Evolutionary conservation across 2,329 filamentous ascomycete species (phyloP), one percentile per base, ranked within the genome.

Genomic region (Colletotrichum sansevieriae): DNA sequence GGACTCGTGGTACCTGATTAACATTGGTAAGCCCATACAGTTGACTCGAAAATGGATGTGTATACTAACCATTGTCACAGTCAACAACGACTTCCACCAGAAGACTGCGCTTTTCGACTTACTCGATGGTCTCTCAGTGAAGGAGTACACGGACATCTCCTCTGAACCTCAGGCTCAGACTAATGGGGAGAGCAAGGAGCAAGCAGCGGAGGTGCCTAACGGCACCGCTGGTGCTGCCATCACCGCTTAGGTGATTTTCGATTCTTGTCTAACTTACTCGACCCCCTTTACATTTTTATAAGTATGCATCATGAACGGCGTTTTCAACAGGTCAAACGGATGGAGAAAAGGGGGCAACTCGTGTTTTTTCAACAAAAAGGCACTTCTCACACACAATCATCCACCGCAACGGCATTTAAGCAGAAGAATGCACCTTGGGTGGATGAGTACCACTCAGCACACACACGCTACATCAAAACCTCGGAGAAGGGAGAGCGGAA

Each of bases 21-120:
- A 99, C 77, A 97, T 99, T 74, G 93, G 93, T 95, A 84, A 83
- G 90, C 79, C 37, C 7, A 44, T 15, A 29, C 41, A 4, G n/a
- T 12, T 15, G 33, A 33, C 12, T 13, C 6, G 18, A 33, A 29
- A 29, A 7, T 62, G 2, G 66, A 65, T 7, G 3, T 29, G 6
- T 7, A 49, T 55, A 20, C 47, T 59, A 41, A 63, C 58, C 29
- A 2, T 39, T 35, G 4, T 1, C 25, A 20, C 72, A 95, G 96
- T 99, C 33, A 94, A 99, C 84, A 99, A 99, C 77, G 94, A 99
- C 79, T 99, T 99, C 90, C 94, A 97, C 78, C 87, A 94, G 74
- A 89, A 89, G 63, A 86, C 89, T 60, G 91, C 90, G 63, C 92
- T 99, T 73, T 98, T 97, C 78, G 88, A 92, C 52, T 84, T 98